Evolutionary conservation across 768 basidiomycete species (phyloP), one percentile per base, ranked within the genome.

Genomic region (Termitomyces sp.): DNA sequence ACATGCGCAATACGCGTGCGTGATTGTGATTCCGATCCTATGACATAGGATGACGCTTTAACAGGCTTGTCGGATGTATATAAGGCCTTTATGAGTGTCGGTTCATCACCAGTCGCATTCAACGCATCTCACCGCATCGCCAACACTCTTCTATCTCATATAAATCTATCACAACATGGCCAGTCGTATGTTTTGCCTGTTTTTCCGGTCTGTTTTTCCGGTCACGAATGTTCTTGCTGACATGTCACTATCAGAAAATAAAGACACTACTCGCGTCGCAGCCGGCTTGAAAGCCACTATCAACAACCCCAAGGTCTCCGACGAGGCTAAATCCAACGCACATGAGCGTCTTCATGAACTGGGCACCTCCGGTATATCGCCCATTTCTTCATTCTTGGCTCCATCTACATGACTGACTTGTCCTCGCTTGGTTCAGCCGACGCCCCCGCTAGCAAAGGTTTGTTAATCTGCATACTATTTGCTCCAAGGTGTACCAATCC

Each of bases 241-340:
- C 10, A 32, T 1, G 2, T n/a, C 18, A 8, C 4, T 1, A 48
- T 10, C 4, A 51, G 49, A 51, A 26, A 51, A 51, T 3, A 51
- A 51, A 26, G 49, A 51, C 8, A 26, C 36, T 9, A 16, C 6
- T 32, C 52, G 40, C 7, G 40, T 53, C 39, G 52, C 52, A 20
- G 52, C 39, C 6, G 52, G 52, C 4, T 22, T 40, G 27, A 53
- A 53, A 22, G 52, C 52, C n/a, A n/a, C n/a, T n/a, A n/a, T n/a
- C n/a, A n/a, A n/a, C n/a, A n/a, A n/a, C n/a, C n/a, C n/a, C n/a
- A 53, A 32, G 32, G 52, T 53, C 0, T 53, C 52, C 1, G 40
- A 53, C 4, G n/a, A 53, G 5, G 52, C 39, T 3, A 53, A 53
- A 30, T n/a, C 52, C n/a, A 39, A 32, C 5, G 52, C 52, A 0